These are phyloP conservation scores for Emergomyces pasteurianus DNA, from an alignment of 2,329 filamentous ascomycete species.

Conservation along the genomic window DNA sequence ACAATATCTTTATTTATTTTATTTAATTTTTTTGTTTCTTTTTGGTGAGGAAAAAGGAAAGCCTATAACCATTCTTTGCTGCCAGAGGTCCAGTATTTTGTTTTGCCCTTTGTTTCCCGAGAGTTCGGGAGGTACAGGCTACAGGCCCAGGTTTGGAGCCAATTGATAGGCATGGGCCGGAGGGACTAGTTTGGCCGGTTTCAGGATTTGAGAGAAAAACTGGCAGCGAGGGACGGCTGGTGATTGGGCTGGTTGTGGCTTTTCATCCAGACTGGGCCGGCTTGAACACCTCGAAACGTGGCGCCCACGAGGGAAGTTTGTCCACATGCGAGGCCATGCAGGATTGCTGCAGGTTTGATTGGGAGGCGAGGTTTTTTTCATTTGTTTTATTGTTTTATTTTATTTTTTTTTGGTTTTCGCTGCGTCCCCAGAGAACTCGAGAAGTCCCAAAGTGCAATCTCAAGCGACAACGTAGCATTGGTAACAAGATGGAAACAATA, in stretches of 20 bases:
- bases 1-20: neutral
- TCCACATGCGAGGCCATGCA: neutral
- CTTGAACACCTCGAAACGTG: neutral
- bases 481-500: neutral
- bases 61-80: neutral
- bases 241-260: neutral
- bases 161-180: neutral
- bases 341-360: neutral
- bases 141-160: neutral
- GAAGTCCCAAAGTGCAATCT: neutral
- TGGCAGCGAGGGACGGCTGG: neutral
- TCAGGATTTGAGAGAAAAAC: neutral
- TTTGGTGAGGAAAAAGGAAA: too few relatives aligned
- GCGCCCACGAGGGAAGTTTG: conserved; percentile 1
- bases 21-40: neutral
- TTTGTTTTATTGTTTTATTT: too few relatives aligned
- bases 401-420: neutral
- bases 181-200: neutral
- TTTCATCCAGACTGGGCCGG: neutral
- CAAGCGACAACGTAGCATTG: neutral
- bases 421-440: neutral
- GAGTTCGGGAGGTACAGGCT: neutral
- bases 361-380: neutral
- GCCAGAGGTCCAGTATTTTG: too few relatives aligned
- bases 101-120: neutral